These are phyloP conservation scores for Didymella pinodella DNA, from an alignment of 2,329 filamentous ascomycete species.

Conservation along the genomic window DNA sequence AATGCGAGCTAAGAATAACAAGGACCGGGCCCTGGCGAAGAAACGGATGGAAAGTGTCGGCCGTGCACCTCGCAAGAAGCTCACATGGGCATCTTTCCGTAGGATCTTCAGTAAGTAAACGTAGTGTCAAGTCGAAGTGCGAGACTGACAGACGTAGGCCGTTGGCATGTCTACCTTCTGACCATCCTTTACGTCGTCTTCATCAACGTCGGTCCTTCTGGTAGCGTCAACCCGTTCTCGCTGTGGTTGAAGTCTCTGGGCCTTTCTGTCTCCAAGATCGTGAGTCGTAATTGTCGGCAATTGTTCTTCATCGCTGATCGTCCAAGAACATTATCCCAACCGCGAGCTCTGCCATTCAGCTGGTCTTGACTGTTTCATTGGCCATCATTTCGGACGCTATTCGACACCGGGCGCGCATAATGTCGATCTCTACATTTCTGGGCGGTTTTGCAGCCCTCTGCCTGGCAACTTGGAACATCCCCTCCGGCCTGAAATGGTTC, in stretches of 20 bases:
- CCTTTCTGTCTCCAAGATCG: slow-evolving; percentile 25
- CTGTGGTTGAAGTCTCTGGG: slow-evolving; percentile 29
- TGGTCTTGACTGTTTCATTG: slow-evolving; percentile 28
- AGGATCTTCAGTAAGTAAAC: slow-evolving; percentile 24
- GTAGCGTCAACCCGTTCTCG: slow-evolving; percentile 31
- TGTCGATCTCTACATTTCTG: slow-evolving; percentile 26
- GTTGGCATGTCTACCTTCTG: slow-evolving; percentile 32
- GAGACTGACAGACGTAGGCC: slow-evolving; percentile 10
- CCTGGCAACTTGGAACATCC: slow-evolving; percentile 45
- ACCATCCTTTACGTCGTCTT: slow-evolving; percentile 30
- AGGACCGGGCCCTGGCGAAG: slow-evolving; percentile 26
- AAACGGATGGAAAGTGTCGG: slow-evolving; percentile 28
- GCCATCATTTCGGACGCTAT: slow-evolving; percentile 31
- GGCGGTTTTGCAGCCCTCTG: slow-evolving; percentile 35
- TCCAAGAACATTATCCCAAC: slow-evolving; percentile 32
- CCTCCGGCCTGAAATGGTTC: slow-evolving; percentile 43
- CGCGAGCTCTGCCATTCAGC: slow-evolving; percentile 26
- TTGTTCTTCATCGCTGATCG: background rate
- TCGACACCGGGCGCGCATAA: slow-evolving; percentile 27
- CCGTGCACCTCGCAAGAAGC: slow-evolving; percentile 26
- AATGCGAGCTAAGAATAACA: background rate
- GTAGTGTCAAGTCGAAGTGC: too few relatives aligned
- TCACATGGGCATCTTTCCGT: slow-evolving; percentile 25
- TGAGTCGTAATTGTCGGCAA: background rate
- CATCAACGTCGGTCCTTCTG: slow-evolving; percentile 28